Evolutionary conservation across 2,329 filamentous ascomycete species (phyloP), one percentile per base, ranked within the genome.

Genomic region (Hypoxylon sp.): DNA sequence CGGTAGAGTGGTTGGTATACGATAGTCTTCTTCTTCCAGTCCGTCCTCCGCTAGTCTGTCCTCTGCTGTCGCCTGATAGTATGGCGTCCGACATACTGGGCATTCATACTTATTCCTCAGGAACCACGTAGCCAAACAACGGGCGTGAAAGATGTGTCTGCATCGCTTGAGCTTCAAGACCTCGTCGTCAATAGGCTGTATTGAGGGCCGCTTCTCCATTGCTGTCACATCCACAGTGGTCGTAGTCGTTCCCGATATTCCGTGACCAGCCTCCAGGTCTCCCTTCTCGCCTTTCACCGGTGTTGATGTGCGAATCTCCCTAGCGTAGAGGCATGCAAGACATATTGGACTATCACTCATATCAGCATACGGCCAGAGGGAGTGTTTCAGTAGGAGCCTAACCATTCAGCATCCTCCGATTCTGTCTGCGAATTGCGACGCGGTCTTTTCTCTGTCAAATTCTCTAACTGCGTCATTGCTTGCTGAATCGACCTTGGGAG

Each of bases 51-150:
- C 53, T n/a, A 11, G 1, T 1, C 53, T 50, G 11, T 49, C 34
- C 36, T 68, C 68, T 19, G 58, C 53, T n/a, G n/a, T n/a, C 21
- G 32, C 50, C 46, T 73, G 68, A 55, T 75, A 82, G 63, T 81
- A 82, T 6, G 63, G 68, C 10, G 70, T 72, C 19, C 81, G 71
- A 60, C 81, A 83, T 1, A 83, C 71, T 0, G 81, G 81, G 36
- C 81, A 83, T 30, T 78, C 74, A 57, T 78, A 77, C 2, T 79
- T 74, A 19, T 75, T 73, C 28, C 76, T 75, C 34, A 81, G 61
- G 55, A 81, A 81, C 81, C 81, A 83, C 0, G 75, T 77, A 1
- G 75, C 77, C 23, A 83, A 73, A 23, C 81, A 83, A 6, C 75
- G 75, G 4, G 78, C 75, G 67, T 82, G 81, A 58, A 82, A 83